Conservation (phyloP, 345 rosid species). For the Hevea brasiliensis region DNA sequence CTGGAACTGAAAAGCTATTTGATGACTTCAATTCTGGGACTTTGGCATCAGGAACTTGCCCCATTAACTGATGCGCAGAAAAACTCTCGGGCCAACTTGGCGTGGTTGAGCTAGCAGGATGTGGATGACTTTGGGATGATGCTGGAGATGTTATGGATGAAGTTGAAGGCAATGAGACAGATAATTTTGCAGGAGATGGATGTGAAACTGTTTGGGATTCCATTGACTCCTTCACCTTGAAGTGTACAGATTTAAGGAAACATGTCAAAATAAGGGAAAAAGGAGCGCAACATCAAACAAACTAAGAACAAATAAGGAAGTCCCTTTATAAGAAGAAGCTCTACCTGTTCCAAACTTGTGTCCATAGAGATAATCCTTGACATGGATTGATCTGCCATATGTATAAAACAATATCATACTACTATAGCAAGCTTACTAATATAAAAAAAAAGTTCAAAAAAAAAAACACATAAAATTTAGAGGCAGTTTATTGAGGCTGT, state of each 20-base stretch:
- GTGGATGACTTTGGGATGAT: conserved; percentile 50
- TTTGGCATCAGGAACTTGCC: conserved; percentile 45
- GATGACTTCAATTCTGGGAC: conserved; percentile 46
- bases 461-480: background rate
- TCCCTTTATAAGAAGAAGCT: conserved; percentile 17
- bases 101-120: conserved; percentile 46
- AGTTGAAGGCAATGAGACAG: conserved; percentile 63
- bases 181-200: conserved; percentile 56
- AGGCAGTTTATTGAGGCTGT: no score
- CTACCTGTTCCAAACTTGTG: conserved; percentile 67
- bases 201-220: conserved; percentile 50
- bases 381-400: conserved; percentile 63
- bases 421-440: background rate
- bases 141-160: conserved; percentile 59
- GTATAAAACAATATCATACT: conserved; percentile 12
- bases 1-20: conserved; percentile 36
- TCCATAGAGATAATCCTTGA: conserved; percentile 64
- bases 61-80: conserved; percentile 38
- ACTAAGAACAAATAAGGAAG: conserved; percentile 11
- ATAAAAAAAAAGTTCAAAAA: background rate
- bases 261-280: conserved; percentile 11
- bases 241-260: conserved; percentile 9
- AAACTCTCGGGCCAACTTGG: conserved; percentile 43
- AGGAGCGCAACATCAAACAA: background rate
- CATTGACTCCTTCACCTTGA: conserved; percentile 51